Evolutionary conservation across 2,329 filamentous ascomycete species (phyloP).

Genomic region (Paraphaeosphaeria sporulosa): DNA sequence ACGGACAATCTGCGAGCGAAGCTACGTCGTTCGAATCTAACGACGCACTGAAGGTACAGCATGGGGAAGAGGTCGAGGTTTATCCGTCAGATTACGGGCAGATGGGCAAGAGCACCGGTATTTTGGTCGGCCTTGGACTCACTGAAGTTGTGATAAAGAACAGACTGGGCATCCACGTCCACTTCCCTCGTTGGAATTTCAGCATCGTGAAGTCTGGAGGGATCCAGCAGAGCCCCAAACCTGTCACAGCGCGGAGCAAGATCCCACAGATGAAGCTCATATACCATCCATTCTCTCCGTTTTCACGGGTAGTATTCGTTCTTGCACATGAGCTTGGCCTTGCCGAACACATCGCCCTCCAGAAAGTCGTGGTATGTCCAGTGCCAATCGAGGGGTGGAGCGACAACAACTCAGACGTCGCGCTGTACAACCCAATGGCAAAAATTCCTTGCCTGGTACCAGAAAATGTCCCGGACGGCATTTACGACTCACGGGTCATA

Average conservation of each 20-base stretch:
- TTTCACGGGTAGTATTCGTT: constrained; percentile 39
- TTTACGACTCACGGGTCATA: constrained; percentile 40
- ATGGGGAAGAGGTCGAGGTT: constrained; percentile 61
- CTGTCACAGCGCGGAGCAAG: constrained; percentile 1
- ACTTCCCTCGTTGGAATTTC: constrained; percentile 52
- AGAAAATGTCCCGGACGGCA: constrained; percentile 32
- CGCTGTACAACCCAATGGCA: constrained; percentile 37
- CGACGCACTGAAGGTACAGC: constrained; percentile 63
- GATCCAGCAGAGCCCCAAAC: not conserved
- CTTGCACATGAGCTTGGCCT: constrained; percentile 38
- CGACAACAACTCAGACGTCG: constrained; percentile 39
- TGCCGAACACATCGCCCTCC: constrained; percentile 29
- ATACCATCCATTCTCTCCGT: constrained; percentile 40
- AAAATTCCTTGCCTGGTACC: constrained; percentile 41
- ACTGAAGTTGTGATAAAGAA: constrained; percentile 41
- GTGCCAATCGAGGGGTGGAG: constrained; percentile 37
- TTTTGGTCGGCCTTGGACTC: constrained; percentile 36
- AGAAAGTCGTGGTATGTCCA: constrained; percentile 43
- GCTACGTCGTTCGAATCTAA: constrained; percentile 55
- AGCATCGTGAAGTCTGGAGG: constrained; percentile 23
- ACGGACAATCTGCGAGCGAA: constrained; percentile 55
- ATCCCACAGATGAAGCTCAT: constrained; percentile 38
- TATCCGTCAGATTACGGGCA: constrained; percentile 44
- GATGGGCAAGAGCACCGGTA: constrained; percentile 36
- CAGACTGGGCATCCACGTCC: constrained; percentile 35